A percentile compares a stretch with the other conserved stretches of the same genome.
Evolutionary conservation across 2,329 filamentous ascomycete genomes (phyloP).

Genomic region (Fusarium secorum): DNA sequence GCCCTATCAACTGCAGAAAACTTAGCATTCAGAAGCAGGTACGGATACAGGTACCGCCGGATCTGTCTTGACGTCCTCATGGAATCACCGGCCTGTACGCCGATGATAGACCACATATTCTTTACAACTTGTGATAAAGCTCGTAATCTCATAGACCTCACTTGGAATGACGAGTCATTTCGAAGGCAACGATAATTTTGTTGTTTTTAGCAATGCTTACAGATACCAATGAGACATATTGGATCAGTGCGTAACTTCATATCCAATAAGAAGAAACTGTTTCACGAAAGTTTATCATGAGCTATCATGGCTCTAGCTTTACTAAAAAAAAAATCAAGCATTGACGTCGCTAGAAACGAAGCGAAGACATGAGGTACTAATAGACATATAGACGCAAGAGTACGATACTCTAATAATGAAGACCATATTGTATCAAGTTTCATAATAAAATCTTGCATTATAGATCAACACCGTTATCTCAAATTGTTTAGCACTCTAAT

Average conservation of each 20-base stretch:
- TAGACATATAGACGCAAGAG: neutral
- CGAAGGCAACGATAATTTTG: neutral
- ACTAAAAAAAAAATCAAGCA: neutral
- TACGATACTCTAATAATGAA: neutral
- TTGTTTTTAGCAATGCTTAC: neutral
- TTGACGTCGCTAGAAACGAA: neutral
- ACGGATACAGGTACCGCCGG: constrained; percentile 26
- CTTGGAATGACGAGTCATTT: neutral
- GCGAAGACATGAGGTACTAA: neutral
- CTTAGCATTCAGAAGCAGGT: constrained; percentile 4
- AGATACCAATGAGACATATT: constrained; percentile 1
- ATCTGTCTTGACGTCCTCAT: constrained; percentile 9
- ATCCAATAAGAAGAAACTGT: neutral
- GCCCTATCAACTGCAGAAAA: constrained; percentile 22
- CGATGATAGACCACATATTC: neutral
- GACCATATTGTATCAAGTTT: neutral
- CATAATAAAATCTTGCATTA: neutral
- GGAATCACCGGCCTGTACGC: neutral
- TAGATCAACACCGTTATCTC: neutral
- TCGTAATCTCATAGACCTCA: neutral
- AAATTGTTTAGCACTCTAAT: neutral
- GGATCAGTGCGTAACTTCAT: neutral
- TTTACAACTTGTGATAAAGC: neutral
- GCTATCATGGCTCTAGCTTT: neutral
- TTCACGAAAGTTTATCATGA: neutral